Conservation (phyloP, 2,329 filamentous ascomycete species). For the Trichophyton mentagrophytes region DNA sequence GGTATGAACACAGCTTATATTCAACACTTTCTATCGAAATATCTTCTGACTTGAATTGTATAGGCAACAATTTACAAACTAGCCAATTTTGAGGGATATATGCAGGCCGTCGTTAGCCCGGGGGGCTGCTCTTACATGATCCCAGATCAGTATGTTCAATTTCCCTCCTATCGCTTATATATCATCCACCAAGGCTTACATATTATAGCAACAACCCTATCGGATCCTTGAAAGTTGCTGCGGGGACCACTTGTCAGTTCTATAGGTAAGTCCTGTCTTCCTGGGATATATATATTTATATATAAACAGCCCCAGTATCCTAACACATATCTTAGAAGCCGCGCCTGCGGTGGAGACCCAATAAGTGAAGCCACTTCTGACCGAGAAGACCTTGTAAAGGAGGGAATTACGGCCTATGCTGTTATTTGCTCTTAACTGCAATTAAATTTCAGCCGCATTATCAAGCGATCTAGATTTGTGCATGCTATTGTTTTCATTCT, state of each 20-base stretch:
- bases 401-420: not conserved
- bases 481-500: not conserved
- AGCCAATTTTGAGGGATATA: not conserved
- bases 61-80: not conserved
- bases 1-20: not conserved
- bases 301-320: not conserved
- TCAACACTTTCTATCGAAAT: not conserved
- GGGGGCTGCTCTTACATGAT: not conserved
- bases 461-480: not conserved
- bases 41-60: not conserved
- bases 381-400: not conserved
- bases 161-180: not conserved
- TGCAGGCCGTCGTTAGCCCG: not conserved
- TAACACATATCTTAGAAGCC: not conserved
- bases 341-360: not conserved
- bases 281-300: not conserved
- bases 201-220: not conserved
- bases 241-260: not conserved
- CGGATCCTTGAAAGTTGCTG: not conserved
- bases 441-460: not conserved
- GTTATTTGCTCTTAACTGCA: not conserved
- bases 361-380: not conserved
- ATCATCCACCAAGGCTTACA: too few relatives aligned
- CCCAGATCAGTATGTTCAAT: not conserved
- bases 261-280: not conserved